A percentile compares a stretch with the other conserved stretches of the same genome.
Conservation (phyloP, 2,329 filamentous ascomycete genomes). For the Onygenales sp. region DNA sequence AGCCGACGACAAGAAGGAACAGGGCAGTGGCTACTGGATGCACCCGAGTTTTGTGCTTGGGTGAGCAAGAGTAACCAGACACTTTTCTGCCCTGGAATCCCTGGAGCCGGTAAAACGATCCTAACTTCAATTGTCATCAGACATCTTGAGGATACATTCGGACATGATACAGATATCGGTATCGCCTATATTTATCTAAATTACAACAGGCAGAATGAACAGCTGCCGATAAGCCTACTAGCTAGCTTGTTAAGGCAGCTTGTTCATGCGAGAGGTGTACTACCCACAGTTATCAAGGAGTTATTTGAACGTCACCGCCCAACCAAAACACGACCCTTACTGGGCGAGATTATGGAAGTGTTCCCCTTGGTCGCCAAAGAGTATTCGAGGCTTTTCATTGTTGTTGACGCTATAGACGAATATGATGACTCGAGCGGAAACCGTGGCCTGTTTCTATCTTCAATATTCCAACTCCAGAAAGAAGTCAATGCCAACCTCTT, state of each 20-base stretch:
- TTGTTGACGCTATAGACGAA: constrained; percentile 16
- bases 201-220: not conserved
- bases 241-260: constrained; percentile 7
- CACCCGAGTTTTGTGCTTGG: constrained; percentile 9
- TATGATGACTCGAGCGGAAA: constrained; percentile 1
- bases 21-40: constrained; percentile 16
- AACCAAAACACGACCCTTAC: constrained; percentile 3
- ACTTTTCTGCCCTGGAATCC: constrained; percentile 8
- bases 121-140: constrained; percentile 9
- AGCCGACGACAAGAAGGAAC: constrained; percentile 9
- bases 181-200: constrained; percentile 2
- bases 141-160: constrained; percentile 2
- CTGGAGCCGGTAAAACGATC: constrained; percentile 12
- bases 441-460: constrained; percentile 1
- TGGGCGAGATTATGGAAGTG: constrained; percentile 4
- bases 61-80: not conserved
- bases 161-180: constrained; percentile 1
- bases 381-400: constrained; percentile 10
- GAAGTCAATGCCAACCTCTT: constrained; percentile 1
- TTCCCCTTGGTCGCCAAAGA: not conserved
- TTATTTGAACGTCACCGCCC: constrained; percentile 7
- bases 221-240: not conserved
- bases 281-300: not conserved
- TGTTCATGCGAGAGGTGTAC: not conserved
- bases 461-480: not conserved